Evolutionary conservation across 371 early-diverging fungal species (phyloP).

Genomic region (Circinella minor): DNA sequence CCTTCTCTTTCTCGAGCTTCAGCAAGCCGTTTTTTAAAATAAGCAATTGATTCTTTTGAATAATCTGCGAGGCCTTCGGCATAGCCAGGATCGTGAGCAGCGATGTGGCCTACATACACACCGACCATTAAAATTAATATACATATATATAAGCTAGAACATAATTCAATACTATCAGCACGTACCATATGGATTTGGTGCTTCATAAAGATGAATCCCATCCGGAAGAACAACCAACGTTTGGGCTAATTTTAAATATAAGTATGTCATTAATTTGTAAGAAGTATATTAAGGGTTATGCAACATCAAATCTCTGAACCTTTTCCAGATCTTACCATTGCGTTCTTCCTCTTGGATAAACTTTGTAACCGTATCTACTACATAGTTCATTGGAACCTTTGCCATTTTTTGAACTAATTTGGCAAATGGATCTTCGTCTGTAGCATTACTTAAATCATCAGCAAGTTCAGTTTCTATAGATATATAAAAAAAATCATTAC

Average conservation of each 20-base stretch:
- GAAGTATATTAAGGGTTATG: not conserved
- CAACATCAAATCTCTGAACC: not conserved
- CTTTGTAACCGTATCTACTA: constrained; percentile 56
- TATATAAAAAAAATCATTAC: not conserved
- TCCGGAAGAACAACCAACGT: constrained; percentile 27
- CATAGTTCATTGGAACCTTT: constrained; percentile 44
- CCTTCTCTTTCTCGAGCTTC: constrained; percentile 18
- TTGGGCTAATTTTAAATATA: constrained; percentile 12
- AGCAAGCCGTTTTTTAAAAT: constrained; percentile 16
- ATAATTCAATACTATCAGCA: not conserved
- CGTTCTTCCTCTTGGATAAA: constrained; percentile 52
- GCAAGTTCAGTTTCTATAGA: constrained; percentile 18
- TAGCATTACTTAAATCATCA: not conserved
- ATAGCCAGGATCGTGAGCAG: too few relatives aligned
- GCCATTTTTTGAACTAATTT: constrained; percentile 18
- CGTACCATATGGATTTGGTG: constrained; percentile 12
- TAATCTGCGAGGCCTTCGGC: not conserved
- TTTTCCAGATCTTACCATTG: constrained; percentile 42
- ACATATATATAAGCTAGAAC: not conserved
- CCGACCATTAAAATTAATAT: too few relatives aligned
- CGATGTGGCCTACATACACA: too few relatives aligned
- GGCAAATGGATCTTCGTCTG: constrained; percentile 7
- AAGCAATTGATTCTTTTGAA: constrained; percentile 7
- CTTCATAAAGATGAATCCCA: constrained; percentile 14
- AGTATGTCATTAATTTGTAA: too few relatives aligned